Percentiles rank a stretch among this genome's conserved stretches.
Conservation (phyloP, 768 basidiomycete species). For the Ephemerocybe angulata region DNA sequence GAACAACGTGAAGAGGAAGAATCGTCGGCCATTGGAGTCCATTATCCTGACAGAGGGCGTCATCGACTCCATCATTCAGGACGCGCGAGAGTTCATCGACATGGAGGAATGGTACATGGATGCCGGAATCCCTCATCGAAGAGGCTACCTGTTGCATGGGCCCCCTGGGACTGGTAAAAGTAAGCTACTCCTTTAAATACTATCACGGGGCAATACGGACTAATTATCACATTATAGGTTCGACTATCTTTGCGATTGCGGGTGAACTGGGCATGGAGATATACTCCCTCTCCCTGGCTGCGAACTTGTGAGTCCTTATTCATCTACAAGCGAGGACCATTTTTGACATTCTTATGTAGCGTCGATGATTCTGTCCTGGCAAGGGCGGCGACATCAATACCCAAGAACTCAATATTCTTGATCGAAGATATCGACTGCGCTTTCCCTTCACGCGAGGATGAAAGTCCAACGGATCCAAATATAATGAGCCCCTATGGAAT, state of each 20-base stretch:
- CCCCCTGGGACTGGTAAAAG: constrained; percentile 75
- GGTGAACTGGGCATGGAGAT: constrained; percentile 76
- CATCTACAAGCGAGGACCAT: constrained; percentile 52
- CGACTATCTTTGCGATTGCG: constrained; percentile 70
- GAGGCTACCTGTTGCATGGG: constrained; percentile 77
- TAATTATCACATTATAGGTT: constrained; percentile 26
- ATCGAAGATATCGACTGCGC: constrained; percentile 88
- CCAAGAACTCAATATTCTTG: constrained; percentile 63
- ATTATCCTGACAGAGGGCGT: constrained; percentile 71
- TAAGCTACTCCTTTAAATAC: background rate
- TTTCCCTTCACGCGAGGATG: constrained; percentile 42
- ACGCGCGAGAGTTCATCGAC: constrained; percentile 66
- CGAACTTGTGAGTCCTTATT: constrained; percentile 55
- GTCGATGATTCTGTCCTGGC: background rate
- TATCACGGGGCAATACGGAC: background rate
- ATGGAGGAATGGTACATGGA: constrained; percentile 71
- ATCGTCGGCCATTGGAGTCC: constrained; percentile 55
- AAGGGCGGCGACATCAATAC: background rate
- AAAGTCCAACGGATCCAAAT: background rate
- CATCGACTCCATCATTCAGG: constrained; percentile 59
- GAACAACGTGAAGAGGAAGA: constrained; percentile 44
- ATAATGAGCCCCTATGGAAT: background rate
- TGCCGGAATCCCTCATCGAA: constrained; percentile 77
- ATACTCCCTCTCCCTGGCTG: constrained; percentile 71
- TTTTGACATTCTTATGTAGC: background rate